A percentile compares a stretch with the other conserved stretches of the same genome.
phyloP scores from a whole-genome alignment of 305 asterid genomes.

The Nicotiana rustica region DNA sequence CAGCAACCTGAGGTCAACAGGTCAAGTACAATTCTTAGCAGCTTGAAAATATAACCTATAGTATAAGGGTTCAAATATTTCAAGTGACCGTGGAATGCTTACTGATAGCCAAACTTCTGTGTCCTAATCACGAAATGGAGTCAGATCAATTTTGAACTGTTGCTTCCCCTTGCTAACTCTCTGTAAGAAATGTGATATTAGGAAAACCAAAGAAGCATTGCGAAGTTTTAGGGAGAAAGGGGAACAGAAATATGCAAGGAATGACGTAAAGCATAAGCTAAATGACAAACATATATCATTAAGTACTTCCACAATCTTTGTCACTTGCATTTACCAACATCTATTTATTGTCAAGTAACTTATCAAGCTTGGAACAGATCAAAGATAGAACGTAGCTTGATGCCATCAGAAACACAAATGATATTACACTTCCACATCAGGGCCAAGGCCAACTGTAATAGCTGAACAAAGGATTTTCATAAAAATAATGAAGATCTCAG shows the following conservation, averaged over 20 bases:
- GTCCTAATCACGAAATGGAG: constrained; percentile 57
- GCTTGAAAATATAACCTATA: background rate
- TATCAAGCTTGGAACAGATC: background rate
- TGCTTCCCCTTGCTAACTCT: constrained; percentile 86
- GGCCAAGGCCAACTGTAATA: background rate
- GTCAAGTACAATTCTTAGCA: background rate
- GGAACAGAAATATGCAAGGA: background rate
- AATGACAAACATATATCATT: background rate
- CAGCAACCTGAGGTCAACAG: background rate
- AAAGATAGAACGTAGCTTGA: background rate
- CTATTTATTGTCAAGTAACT: background rate
- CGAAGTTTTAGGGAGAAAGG: background rate
- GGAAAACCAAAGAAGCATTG: background rate
- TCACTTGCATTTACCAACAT: background rate
- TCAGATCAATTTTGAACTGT: constrained; percentile 73
- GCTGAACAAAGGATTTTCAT: background rate
- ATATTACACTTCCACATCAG: no score
- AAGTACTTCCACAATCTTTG: background rate
- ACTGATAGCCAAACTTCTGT: constrained; percentile 28
- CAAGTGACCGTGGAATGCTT: background rate
- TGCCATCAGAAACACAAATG: background rate
- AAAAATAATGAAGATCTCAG: background rate
- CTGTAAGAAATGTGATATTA: constrained; percentile 47
- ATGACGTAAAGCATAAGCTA: constrained; percentile 7
- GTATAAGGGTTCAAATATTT: background rate